These are phyloP conservation scores for Syncephalastrum racemosum DNA, from an alignment of 371 early-diverging fungal species.

Conservation along the genomic window DNA sequence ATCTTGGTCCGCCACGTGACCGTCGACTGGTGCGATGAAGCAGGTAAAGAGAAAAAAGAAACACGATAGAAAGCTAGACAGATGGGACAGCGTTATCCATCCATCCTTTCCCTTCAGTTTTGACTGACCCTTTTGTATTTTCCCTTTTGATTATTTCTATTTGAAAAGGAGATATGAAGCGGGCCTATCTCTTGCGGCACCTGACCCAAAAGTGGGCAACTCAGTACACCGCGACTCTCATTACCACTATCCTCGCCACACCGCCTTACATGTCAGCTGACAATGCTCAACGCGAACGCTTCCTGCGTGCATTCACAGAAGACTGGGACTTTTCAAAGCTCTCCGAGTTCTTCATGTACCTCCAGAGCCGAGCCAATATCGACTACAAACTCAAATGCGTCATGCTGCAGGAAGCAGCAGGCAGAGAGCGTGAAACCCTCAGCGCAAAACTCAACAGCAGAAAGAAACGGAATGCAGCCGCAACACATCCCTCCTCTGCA, in stretches of 20 bases:
- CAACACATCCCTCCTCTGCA: too few relatives aligned
- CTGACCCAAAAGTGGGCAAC: constrained; percentile 62
- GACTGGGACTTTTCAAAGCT: constrained; percentile 80
- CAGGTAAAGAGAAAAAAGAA: constrained; percentile 20
- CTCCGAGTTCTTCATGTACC: constrained; percentile 74
- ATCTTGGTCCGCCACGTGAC: constrained; percentile 66
- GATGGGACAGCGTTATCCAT: neutral
- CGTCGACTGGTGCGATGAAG: constrained; percentile 59
- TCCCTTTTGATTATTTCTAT: neutral
- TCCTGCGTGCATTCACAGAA: constrained; percentile 65
- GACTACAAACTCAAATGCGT: constrained; percentile 72
- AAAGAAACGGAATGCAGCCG: constrained; percentile 12
- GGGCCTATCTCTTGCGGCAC: constrained; percentile 55
- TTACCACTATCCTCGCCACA: constrained; percentile 39
- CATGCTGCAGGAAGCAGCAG: constrained; percentile 71
- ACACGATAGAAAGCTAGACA: neutral
- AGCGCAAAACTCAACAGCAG: constrained; percentile 35
- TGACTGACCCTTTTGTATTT: neutral
- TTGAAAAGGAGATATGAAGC: constrained; percentile 45
- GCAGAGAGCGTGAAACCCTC: constrained; percentile 45
- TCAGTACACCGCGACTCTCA: constrained; percentile 55
- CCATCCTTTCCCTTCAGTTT: neutral
- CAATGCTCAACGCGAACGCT: constrained; percentile 54
- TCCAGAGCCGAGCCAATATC: constrained; percentile 66
- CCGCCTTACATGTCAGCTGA: constrained; percentile 35